Conservation (phyloP, 2,329 filamentous ascomycete genomes). For the Fusarium verticillioides region DNA sequence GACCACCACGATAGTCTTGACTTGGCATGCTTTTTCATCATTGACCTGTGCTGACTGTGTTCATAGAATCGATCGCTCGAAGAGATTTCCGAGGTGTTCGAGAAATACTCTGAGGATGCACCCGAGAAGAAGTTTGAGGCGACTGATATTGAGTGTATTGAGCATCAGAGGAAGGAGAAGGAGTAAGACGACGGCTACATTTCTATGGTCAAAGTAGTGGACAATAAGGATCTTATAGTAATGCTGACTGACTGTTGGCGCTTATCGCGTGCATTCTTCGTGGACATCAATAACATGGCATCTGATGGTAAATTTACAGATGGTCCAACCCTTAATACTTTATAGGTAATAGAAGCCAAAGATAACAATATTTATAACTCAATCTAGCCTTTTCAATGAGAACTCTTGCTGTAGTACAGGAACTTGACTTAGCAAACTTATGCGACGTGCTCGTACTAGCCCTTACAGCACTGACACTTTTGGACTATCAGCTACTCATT, state of each 20-base stretch:
- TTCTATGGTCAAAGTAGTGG: too few species aligned
- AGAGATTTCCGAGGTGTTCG: background rate
- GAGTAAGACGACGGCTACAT: too few species aligned
- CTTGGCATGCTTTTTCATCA: background rate
- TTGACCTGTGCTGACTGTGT: fast-evolving
- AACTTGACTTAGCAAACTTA: too few species aligned
- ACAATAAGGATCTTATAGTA: fast-evolving
- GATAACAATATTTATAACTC: too few species aligned
- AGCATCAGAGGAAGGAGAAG: background rate
- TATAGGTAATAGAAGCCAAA: too few species aligned
- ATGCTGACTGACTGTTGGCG: fast-evolving
- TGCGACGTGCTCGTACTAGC: background rate
- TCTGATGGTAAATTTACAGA: too few species aligned
- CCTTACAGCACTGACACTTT: background rate
- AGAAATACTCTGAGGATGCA: fast-evolving
- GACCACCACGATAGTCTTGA: background rate
- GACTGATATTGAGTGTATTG: background rate
- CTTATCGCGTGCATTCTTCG: too few species aligned
- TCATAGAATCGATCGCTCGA: background rate
- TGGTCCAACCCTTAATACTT: too few species aligned
- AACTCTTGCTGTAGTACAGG: too few species aligned
- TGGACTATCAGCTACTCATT: fast-evolving
- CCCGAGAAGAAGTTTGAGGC: background rate
- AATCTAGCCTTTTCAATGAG: too few species aligned
- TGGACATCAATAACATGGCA: too few species aligned